These are phyloP conservation scores for Candida methanosorbosa DNA, from an alignment of 805 yeast genomes.

Conservation along the genomic window DNA sequence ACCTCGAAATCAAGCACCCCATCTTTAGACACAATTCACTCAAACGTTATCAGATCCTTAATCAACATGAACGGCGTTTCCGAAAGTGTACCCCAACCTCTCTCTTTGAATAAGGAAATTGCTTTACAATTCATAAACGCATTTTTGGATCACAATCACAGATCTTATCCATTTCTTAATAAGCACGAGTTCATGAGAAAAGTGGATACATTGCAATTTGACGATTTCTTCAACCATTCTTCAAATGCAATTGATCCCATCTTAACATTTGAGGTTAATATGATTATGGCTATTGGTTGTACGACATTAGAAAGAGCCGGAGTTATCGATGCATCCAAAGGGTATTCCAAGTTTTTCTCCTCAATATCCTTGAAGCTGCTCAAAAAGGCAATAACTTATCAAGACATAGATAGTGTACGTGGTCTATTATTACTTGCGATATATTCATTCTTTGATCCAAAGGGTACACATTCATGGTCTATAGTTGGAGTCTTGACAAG, in stretches of 20 bases:
- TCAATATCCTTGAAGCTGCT: slow-evolving; percentile 32
- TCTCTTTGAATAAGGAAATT: slow-evolving; percentile 9
- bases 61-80: slow-evolving; percentile 16
- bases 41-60: slow-evolving; percentile 22
- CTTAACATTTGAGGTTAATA: slow-evolving; percentile 35
- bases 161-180: slow-evolving; percentile 35
- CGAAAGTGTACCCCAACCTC: slow-evolving; percentile 21
- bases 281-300: slow-evolving; percentile 49
- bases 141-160: slow-evolving; percentile 35
- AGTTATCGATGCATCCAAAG: slow-evolving; percentile 25
- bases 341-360: slow-evolving; percentile 31
- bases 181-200: slow-evolving; percentile 26
- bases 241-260: slow-evolving; percentile 15
- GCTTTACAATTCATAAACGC: slow-evolving; percentile 31
- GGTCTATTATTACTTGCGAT: slow-evolving; percentile 37
- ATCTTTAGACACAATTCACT: slow-evolving; percentile 16
- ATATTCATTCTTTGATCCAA: slow-evolving; percentile 41
- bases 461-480: slow-evolving; percentile 44
- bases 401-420: slow-evolving; percentile 28
- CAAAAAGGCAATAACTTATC: slow-evolving; percentile 27
- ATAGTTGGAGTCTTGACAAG: slow-evolving; percentile 39
- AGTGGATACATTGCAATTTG: slow-evolving; percentile 10
- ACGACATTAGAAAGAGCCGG: slow-evolving; percentile 34
- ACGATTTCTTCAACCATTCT: slow-evolving; percentile 6
- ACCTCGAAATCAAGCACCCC: slow-evolving; percentile 3